These are phyloP conservation scores for Coprinopsis strossmayeri DNA, from an alignment of 768 basidiomycete genomes.

Conservation along the genomic window DNA sequence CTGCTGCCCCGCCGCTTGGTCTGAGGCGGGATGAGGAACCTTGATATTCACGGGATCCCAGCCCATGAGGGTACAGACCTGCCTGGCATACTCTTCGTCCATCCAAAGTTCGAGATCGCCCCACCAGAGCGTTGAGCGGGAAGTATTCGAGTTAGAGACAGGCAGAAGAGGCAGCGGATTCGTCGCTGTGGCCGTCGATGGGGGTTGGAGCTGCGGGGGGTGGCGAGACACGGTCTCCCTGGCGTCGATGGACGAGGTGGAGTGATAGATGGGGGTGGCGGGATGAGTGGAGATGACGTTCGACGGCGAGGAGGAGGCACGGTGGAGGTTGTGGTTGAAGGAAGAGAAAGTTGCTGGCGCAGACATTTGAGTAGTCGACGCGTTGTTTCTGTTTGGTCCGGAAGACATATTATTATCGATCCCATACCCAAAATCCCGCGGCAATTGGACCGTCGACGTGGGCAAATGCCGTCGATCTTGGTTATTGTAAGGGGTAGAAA, in stretches of 20 bases:
- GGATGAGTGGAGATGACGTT: constrained; percentile 18
- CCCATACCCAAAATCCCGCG: constrained; percentile 20
- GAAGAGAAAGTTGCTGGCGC: constrained; percentile 31
- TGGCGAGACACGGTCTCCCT: constrained; percentile 26
- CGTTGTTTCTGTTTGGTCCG: constrained; percentile 44
- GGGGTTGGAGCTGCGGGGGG: constrained; percentile 9
- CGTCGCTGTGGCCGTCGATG: constrained; percentile 15
- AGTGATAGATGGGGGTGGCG: constrained; percentile 11
- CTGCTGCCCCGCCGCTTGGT: constrained; percentile 52
- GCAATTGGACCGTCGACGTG: constrained; percentile 13
- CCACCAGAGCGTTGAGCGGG: constrained; percentile 74
- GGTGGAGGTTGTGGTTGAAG: constrained; percentile 37
- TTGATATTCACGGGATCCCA: constrained; percentile 77
- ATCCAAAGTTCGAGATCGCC: constrained; percentile 92
- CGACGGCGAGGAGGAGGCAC: constrained; percentile 28
- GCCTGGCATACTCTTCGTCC: constrained; percentile 92
- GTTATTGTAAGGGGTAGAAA: neutral
- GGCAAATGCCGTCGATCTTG: constrained; percentile 6
- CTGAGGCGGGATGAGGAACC: constrained; percentile 58
- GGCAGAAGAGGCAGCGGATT: constrained; percentile 14
- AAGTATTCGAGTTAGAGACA: constrained; percentile 20
- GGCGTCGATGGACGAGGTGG: constrained; percentile 22
- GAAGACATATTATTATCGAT: constrained; percentile 6
- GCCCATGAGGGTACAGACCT: constrained; percentile 79
- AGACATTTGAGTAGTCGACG: constrained; percentile 20